phyloP scores from a whole-genome alignment of 176 grass and related monocot species.

The Poa annua region DNA sequence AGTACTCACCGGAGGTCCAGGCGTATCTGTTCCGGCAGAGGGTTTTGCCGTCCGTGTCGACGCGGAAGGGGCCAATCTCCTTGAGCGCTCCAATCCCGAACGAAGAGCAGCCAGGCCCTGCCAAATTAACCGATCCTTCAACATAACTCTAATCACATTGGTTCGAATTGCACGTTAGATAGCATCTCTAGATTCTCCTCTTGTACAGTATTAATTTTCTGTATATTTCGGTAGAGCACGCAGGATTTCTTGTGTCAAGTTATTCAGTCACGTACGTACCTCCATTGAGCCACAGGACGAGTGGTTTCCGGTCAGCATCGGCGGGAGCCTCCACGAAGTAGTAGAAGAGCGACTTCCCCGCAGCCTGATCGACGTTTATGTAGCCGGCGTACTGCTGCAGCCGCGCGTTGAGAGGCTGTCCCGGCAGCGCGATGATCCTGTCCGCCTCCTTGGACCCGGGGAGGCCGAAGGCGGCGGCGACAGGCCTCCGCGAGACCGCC shows the following conservation, averaged over 20 bases:
- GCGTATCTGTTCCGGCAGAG: constrained; percentile 50
- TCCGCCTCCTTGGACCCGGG: constrained; percentile 52
- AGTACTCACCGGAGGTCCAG: constrained; percentile 51
- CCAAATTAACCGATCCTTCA: neutral
- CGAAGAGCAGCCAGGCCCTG: constrained; percentile 78
- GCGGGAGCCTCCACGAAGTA: constrained; percentile 64
- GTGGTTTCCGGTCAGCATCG: constrained; percentile 42
- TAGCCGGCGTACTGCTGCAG: constrained; percentile 66
- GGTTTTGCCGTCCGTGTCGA: constrained; percentile 62
- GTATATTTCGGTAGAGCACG: too few species aligned
- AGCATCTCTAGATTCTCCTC: neutral
- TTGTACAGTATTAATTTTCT: neutral
- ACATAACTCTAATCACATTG: neutral
- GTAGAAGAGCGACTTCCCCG: constrained; percentile 67
- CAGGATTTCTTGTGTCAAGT: too few species aligned
- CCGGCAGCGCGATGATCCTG: constrained; percentile 55
- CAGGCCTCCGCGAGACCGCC: neutral
- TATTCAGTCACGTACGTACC: constrained; percentile 33
- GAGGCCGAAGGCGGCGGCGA: constrained; percentile 32
- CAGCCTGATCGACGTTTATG: constrained; percentile 42
- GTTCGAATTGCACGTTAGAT: neutral
- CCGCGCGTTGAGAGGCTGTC: constrained; percentile 31
- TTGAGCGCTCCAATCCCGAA: constrained; percentile 57
- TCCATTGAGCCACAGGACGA: constrained; percentile 80
- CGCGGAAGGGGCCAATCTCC: constrained; percentile 66